Conservation (phyloP, 2,329 filamentous ascomycete genomes). For the Hypoxylon sp. region DNA sequence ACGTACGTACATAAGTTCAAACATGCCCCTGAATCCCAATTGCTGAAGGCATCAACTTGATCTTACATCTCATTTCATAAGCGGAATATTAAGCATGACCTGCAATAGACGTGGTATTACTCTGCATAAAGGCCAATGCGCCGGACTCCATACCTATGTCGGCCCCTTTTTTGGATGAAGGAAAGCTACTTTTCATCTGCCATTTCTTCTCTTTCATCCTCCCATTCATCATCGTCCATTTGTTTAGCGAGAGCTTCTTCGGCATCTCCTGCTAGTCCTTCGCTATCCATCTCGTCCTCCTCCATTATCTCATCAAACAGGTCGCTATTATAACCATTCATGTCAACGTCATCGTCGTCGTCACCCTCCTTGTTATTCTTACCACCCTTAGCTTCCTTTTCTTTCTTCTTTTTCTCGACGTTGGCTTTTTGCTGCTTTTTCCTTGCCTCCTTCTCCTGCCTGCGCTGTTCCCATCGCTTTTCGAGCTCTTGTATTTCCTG, state of each 20-base stretch:
- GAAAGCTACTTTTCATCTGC: constrained; percentile 38
- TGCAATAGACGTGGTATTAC: constrained; percentile 2
- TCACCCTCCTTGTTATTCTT: constrained; percentile 57
- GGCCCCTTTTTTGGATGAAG: not conserved
- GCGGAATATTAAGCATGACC: not conserved
- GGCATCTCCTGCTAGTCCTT: constrained; percentile 63
- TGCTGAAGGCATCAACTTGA: not conserved
- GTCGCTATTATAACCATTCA: constrained; percentile 59
- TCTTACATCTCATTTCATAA: not conserved
- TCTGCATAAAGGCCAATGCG: constrained; percentile 10
- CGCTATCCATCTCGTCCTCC: constrained; percentile 65
- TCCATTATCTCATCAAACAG: constrained; percentile 60
- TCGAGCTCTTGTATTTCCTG: constrained; percentile 84
- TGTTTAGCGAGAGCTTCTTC: constrained; percentile 64
- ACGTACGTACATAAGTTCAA: no score
- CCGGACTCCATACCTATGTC: constrained; percentile 20
- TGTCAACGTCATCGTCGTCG: constrained; percentile 55
- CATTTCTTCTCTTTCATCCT: constrained; percentile 60
- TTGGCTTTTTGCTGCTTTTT: constrained; percentile 89
- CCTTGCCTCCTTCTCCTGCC: constrained; percentile 84
- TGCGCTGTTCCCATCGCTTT: constrained; percentile 82
- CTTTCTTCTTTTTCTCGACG: constrained; percentile 85
- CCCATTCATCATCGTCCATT: constrained; percentile 66
- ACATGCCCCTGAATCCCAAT: no score
- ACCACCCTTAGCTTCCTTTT: constrained; percentile 59